Base-by-base conservation (phyloP, 2,329 filamentous ascomycete species). In the Ambrosiella cleistominuta region DNA sequence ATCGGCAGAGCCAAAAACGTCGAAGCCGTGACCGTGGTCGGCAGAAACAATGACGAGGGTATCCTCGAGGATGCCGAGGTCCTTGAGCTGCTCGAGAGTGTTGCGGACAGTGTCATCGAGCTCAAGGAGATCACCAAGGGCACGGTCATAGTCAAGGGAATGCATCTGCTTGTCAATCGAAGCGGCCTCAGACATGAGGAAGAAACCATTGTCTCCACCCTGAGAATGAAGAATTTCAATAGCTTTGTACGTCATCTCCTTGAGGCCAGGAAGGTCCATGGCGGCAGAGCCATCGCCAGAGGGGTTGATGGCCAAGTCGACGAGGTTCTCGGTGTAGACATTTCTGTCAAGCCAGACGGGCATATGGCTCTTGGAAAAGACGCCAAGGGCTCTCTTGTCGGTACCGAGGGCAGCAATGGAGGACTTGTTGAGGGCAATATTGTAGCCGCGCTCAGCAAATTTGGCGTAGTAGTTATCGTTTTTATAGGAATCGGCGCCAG, bases 81-180 rank as follows among this genome's bases (percentile, higher is more conserved):
- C 71, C 64, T 80, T 75, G 49, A 94, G 81, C 66, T 86, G 82
- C 52, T 75, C 75, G 57, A 91, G 75, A 2, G 86, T 88, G 15
- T 85, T 85, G 56, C 81, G 81, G 64, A 94, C 73, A 3, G 88
- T 89, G 70, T 94, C 86, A 66, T 94, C 87, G 39, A 94, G 78
- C 71, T 94, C 88, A 45, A 94, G 79, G 1, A 94, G 80, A 64
- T 94, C 88, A 57, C 85, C 88, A 0, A 94, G 80, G 0, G 88
- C 85, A 57, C 88, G 85, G 70, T 93, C 86, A 68, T 93, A 93
- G 72, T 93, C 88, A 17, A 93, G 78, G 1, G 74, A 69, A 71
- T 94, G 88, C 87, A 94, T 93, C 76, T 88, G 84, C 76, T 94
- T 94, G 72, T 93, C 88, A 64, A 94, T 86, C 1, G 82, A 87